phyloP scores from a whole-genome alignment of 768 basidiomycete genomes.

The Leucocoprinus leucothites region DNA sequence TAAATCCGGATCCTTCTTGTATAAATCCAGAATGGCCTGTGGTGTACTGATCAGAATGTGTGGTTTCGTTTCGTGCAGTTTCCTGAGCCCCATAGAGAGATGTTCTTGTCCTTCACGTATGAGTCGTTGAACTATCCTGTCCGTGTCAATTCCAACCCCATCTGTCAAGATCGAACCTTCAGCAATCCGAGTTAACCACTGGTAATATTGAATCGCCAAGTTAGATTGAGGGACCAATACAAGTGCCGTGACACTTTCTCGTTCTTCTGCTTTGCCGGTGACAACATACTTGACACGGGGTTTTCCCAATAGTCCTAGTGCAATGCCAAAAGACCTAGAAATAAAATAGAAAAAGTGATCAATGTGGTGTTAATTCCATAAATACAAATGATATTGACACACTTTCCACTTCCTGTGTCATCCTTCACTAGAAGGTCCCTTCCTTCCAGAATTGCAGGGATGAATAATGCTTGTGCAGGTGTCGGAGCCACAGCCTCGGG shows the following conservation, averaged over 20 bases:
- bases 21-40: constrained; percentile 59
- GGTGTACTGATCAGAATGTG: constrained; percentile 74
- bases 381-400: constrained; percentile 22
- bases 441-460: constrained; percentile 54
- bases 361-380: neutral
- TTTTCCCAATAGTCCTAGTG: constrained; percentile 64
- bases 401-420: constrained; percentile 81
- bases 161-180: constrained; percentile 25
- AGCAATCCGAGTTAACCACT: constrained; percentile 61
- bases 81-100: constrained; percentile 35
- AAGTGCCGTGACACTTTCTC: constrained; percentile 45
- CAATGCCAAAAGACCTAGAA: constrained; percentile 71
- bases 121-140: constrained; percentile 52
- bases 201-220: constrained; percentile 60
- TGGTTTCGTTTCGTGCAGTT: constrained; percentile 44
- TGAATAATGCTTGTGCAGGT: constrained; percentile 53
- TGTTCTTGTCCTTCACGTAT: constrained; percentile 48
- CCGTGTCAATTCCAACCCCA: constrained; percentile 23
- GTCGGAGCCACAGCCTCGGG: constrained; percentile 60
- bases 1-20: constrained; percentile 37
- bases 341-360: neutral
- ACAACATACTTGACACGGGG: constrained; percentile 28
- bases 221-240: constrained; percentile 74
- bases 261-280: constrained; percentile 15
- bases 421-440: constrained; percentile 68